Evolutionary conservation across 371 early-diverging fungal genomes (phyloP).

Genomic region (Mucor irregularis): DNA sequence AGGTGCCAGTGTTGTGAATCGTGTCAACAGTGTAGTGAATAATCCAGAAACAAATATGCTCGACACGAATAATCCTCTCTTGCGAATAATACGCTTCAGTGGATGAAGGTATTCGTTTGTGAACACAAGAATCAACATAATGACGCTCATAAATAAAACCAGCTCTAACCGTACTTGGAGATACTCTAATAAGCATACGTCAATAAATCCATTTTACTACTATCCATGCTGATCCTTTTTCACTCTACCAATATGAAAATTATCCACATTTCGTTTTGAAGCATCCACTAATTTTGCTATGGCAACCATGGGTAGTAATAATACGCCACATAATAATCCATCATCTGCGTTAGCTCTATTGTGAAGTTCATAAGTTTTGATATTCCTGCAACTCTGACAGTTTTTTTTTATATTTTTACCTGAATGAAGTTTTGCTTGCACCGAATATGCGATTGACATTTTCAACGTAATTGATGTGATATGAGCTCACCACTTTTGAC

Average conservation of each 20-base stretch:
- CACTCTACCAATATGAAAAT: conserved; percentile 18
- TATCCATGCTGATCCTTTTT: neutral
- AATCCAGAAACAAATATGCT: conserved; percentile 35
- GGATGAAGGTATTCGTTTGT: conserved; percentile 34
- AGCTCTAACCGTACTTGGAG: conserved; percentile 38
- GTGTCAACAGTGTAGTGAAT: conserved; percentile 31
- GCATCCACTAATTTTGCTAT: conserved; percentile 35
- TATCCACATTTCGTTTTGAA: conserved; percentile 13
- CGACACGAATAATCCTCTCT: conserved; percentile 39
- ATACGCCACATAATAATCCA: conserved; percentile 43
- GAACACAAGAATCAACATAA: conserved; percentile 29
- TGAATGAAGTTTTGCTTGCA: conserved; percentile 22
- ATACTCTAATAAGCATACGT: conserved; percentile 9
- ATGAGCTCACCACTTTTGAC: neutral
- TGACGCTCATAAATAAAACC: conserved; percentile 31
- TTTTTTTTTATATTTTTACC: conserved; percentile 5
- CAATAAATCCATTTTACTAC: too few species aligned
- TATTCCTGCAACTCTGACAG: too few species aligned
- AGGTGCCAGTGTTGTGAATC: conserved; percentile 25
- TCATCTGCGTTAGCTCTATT: conserved; percentile 47
- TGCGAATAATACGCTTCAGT: conserved; percentile 35
- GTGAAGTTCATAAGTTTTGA: neutral
- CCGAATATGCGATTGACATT: conserved; percentile 24
- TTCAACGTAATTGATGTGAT: neutral
- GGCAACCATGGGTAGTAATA: conserved; percentile 45